Evolutionary conservation across 768 basidiomycete genomes (phyloP).

Genomic region (Mycena sanguinolenta): DNA sequence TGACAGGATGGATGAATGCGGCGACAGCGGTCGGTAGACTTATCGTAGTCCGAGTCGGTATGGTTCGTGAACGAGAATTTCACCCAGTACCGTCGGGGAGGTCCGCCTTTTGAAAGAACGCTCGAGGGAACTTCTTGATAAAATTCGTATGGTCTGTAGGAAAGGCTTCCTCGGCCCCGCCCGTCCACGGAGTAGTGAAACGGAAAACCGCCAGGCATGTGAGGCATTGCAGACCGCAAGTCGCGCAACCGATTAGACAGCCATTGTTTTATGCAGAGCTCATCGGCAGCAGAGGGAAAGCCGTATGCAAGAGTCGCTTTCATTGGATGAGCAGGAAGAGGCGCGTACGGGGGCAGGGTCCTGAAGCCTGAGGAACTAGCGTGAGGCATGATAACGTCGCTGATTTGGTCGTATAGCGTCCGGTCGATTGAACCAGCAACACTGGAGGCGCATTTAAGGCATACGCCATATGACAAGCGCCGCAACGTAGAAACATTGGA

Average conservation of each 20-base stretch:
- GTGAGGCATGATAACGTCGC: constrained; percentile 22
- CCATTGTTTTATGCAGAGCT: constrained; percentile 29
- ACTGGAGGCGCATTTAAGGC: constrained; percentile 1
- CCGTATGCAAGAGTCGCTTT: constrained; percentile 19
- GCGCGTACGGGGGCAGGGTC: neutral
- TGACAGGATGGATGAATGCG: neutral
- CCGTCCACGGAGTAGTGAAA: constrained; percentile 26
- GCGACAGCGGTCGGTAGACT: neutral
- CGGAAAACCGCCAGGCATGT: constrained; percentile 29
- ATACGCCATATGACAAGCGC: constrained; percentile 25
- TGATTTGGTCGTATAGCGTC: neutral
- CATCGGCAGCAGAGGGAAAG: constrained; percentile 15
- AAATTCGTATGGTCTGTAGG: constrained; percentile 26
- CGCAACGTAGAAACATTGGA: constrained; percentile 9
- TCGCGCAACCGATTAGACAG: constrained; percentile 20
- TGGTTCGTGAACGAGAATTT: constrained; percentile 27
- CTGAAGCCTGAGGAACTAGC: neutral
- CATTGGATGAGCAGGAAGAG: constrained; percentile 17
- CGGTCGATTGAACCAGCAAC: constrained; percentile 2
- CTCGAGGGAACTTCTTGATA: constrained; percentile 20
- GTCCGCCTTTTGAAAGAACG: constrained; percentile 10
- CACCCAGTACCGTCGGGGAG: constrained; percentile 18
- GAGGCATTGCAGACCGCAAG: constrained; percentile 10
- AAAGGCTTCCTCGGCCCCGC: constrained; percentile 12
- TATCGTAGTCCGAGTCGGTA: neutral